Base-by-base conservation (phyloP, 1,139 yeast species). In the Suhomyces atakaporum region DNA sequence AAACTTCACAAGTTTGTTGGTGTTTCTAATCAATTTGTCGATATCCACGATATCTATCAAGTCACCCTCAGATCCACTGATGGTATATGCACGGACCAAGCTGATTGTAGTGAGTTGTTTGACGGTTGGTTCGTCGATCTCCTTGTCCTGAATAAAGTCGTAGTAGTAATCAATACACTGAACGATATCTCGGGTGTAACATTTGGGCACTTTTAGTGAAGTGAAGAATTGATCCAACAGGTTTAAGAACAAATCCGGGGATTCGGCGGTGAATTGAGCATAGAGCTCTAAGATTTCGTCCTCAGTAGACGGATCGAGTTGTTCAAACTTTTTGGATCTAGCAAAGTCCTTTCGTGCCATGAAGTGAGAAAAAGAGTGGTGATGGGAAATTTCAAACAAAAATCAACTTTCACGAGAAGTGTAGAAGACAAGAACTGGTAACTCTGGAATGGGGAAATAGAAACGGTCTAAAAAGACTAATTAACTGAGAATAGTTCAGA, bases 11-110 rank as follows among this genome's bases (percentile, higher is more conserved):
- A 70, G 54, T 33, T 58, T 56, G 28, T 54, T 52, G 21, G 54
- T 43, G 34, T 63, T 54, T 16, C 39, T 31, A 8, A 69, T 51
- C 16, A 70, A 52, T 45, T 70, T 71, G 39, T 70, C 75, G 22
- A 70, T 55, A 45, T 71, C 76, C 4, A 71, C 53, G 2, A 70
- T 58, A 43, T 70, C 77, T 4, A 69, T 50, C 2, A 52, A 38
- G 8, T 49, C 46, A 6, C 38, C 41, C 2, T 49, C 37, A 3
- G 44, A 34, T 3, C 53, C 36, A 8, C 67, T 55, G 16, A 69
- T 54, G 2, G 75, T 69, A 36, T 56, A 60, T 5, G 62, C 53
- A 30, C 46, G 44, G 10, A 69, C 46, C 36, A 70, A 47, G 33
- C 56, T 62, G 15, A 58, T 39, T 1, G 62, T 54, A 3, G 58